phyloP scores from a whole-genome alignment of 2,329 filamentous ascomycete species.

The Coleophoma cylindrospora region DNA sequence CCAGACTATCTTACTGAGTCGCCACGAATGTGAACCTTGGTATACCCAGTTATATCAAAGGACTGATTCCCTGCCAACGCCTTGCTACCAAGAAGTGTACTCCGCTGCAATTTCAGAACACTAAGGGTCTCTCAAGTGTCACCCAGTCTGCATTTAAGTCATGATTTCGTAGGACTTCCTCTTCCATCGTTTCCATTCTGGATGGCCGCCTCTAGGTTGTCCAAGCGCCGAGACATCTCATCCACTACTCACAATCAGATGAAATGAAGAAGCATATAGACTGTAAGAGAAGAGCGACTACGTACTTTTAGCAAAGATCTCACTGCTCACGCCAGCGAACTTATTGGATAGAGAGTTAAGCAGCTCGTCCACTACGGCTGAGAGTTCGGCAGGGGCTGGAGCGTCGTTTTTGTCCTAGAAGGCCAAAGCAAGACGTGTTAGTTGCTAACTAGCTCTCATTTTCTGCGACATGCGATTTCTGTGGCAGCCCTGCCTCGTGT shows the following conservation, averaged over 20 bases:
- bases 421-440: neutral
- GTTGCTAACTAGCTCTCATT: neutral
- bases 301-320: constrained; percentile 85
- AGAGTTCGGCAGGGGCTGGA: constrained; percentile 23
- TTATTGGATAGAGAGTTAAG: constrained; percentile 80
- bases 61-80: neutral
- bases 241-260: constrained; percentile 59
- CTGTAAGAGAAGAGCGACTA: constrained; percentile 8
- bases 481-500: too few relatives aligned
- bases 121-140: too few relatives aligned
- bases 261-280: neutral
- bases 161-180: constrained; percentile 19
- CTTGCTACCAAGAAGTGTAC: neutral
- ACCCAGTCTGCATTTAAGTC: neutral
- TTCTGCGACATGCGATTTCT: too few relatives aligned
- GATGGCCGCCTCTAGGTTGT: constrained; percentile 56
- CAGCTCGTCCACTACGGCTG: constrained; percentile 73
- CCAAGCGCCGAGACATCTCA: constrained; percentile 83
- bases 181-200: constrained; percentile 16
- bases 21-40: too few relatives aligned
- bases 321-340: constrained; percentile 77
- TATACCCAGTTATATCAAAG: neutral
- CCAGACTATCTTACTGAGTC: too few relatives aligned
- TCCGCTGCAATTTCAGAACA: neutral
- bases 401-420: neutral